Conservation (phyloP, 306 rosid species). For the Datisca glomerata region DNA sequence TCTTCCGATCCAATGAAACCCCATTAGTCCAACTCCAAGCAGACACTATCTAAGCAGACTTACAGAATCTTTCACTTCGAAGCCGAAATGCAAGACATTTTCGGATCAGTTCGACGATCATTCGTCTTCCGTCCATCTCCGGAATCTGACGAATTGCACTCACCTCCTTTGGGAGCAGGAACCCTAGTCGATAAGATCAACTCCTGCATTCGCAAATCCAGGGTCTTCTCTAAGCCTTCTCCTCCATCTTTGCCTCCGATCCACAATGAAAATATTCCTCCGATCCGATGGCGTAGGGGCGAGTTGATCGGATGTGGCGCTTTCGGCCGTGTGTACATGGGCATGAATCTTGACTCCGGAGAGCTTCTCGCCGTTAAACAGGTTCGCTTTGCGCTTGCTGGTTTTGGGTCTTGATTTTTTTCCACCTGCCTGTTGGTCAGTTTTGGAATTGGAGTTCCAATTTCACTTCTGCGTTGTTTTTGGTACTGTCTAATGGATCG, state of each 20-base stretch:
- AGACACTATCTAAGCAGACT: neutral
- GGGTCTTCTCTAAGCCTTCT: conserved; percentile 65
- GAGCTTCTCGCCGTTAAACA: conserved; percentile 98
- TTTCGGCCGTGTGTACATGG: conserved; percentile 97
- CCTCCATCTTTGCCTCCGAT: conserved; percentile 14
- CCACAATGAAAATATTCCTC: conserved; percentile 29
- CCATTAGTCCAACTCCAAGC: conserved; percentile 16
- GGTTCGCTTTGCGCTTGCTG: conserved; percentile 15
- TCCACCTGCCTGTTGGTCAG: neutral
- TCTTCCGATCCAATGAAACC: conserved; percentile 17
- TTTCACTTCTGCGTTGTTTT: neutral
- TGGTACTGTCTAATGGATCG: neutral
- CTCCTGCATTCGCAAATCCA: conserved; percentile 65
- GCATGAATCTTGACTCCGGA: conserved; percentile 98
- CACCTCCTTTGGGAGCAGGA: conserved; percentile 32
- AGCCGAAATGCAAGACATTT: conserved; percentile 70
- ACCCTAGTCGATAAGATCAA: conserved; percentile 72
- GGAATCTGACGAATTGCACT: conserved; percentile 39
- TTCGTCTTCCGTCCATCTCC: conserved; percentile 71
- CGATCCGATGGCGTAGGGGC: conserved; percentile 99
- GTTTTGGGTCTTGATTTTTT: neutral
- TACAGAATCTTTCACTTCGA: neutral
- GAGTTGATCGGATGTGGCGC: conserved; percentile 99
- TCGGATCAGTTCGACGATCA: conserved; percentile 97
- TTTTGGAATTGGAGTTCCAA: neutral